Percentiles rank a stretch among this genome's conserved stretches.
These are phyloP conservation scores for Fraxinus baroniana DNA, from an alignment of 305 asterid species.

Conservation along the genomic window DNA sequence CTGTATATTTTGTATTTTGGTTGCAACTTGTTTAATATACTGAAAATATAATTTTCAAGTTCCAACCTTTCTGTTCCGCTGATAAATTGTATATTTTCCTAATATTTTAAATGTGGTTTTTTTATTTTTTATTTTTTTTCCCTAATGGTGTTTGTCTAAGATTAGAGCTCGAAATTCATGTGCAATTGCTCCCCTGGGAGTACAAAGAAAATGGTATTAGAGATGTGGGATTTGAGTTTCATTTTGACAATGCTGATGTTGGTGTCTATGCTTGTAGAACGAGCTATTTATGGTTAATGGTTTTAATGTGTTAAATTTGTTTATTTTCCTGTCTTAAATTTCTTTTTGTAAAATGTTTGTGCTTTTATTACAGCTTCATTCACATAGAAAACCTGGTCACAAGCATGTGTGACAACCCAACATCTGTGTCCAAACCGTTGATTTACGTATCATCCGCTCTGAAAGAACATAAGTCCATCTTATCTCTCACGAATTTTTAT, in stretches of 20 bases:
- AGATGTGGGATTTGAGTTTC: conserved; percentile 14
- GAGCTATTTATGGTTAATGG: not conserved
- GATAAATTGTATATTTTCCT: not conserved
- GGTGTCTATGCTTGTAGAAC: not conserved
- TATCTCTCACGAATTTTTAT: too few relatives aligned
- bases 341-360: too few relatives aligned
- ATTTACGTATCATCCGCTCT: too few relatives aligned
- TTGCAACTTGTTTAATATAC: not conserved
- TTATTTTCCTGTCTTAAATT: too few relatives aligned
- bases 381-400: too few relatives aligned
- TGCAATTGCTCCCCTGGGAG: not conserved
- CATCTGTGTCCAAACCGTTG: too few relatives aligned
- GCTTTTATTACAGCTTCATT: too few relatives aligned
- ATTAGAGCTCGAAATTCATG: conserved; percentile 28
- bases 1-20: not conserved
- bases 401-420: too few relatives aligned
- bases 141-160: conserved; percentile 26
- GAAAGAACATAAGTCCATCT: too few relatives aligned
- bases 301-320: too few relatives aligned
- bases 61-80: not conserved
- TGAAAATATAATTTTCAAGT: conserved; percentile 20
- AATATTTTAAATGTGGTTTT: not conserved
- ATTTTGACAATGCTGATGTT: not conserved
- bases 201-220: conserved; percentile 16
- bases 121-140: too few relatives aligned